Evolutionary conservation across 1,284 basidiomycete species (phyloP), one percentile per base, ranked within the genome.

Genomic region (Austroboletus novae-zelandiae): DNA sequence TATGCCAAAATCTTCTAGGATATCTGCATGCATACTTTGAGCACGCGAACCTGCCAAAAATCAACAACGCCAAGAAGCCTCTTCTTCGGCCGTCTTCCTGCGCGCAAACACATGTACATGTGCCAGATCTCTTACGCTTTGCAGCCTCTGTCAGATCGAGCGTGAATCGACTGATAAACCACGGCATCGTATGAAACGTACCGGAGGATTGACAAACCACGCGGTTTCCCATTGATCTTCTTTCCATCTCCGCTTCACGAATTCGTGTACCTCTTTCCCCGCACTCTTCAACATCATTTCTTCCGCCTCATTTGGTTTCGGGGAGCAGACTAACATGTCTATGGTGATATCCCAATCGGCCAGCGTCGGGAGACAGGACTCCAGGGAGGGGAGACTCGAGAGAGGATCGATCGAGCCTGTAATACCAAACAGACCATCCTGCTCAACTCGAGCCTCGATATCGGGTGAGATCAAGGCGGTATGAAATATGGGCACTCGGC

Each of bases 141-240:
- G 89, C 51, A 91, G 63, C 58, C 89, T 77, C 86, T 88, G 51
- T 50, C 30, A 52, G 27, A 18, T 53, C 11, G 48, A 41, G 17
- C 20, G 15, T 52, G 27, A 50, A 45, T 14, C 34, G 31, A 15
- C 25, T 9, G 15, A 56, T 7, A 9, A 32, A 25, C 34, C 35
- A 43, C 17, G 2, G 13, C 17, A 1, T 25, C 14, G 50, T 41
- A 43, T 9, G 23, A 46, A 37, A 47, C 86, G 67, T 61, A 89
- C 89, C 40, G 84, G 86, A 40, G 89, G 89, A 62, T 91, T 91
- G 29, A 90, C 85, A 62, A 90, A 91, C 89, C 89, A 92, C 3
- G 86, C 86, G 0, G 88, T 89, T 68, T 92, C 89, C 86, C 86
- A 92, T 27, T 79, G 76, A 10, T 62, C 64, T 60, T 86, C 86